Evolutionary conservation across 805 yeast species (phyloP), one percentile per base, ranked within the genome.

Genomic region (Suhomyces prunicola): DNA sequence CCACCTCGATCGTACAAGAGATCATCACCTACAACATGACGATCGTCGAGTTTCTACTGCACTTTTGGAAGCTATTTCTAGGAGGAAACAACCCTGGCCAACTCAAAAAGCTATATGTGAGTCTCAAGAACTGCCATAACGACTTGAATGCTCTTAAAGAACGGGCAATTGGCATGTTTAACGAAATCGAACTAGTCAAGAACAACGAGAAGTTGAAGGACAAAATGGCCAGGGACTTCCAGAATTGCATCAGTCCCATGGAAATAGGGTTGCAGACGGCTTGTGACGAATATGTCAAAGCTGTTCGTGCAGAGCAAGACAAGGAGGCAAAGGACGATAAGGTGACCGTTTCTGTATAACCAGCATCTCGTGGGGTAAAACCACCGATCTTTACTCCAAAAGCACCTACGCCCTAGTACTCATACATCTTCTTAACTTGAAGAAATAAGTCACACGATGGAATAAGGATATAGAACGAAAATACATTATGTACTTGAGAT

Each of bases 21-120:
- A 67, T 75, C 42, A 64, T 72, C 15, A 62, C 68, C 4, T 70
- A 67, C 57, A 74, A 74, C 55, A 67, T 73, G 49, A 74, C 78
- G 3, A 61, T 71, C n/a, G 68, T 68, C 48, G 80, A 75, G 58
- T 73, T 74, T 51, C 60, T 75, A 23, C 72, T 76, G 47, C 79
- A 74, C 53, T 75, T 75, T 51, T 75, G 80, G 80, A 67, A 69
- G 48, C 53, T 74, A 0, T 75, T 63, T 49, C 60, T 71, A 24
- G 65, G 62, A 50, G 76, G 72, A 6, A 68, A 65, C 50, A 73
- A 72, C 51, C 74, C 78, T 1, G 66, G 50, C 13, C 76, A 72
- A 53, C 61, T 75, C 46, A 71, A 71, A 55, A 73, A 70, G 54
- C 56, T 75, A n/a, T 74, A 67, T 44, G 57, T 67, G 7, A 70